phyloP scores from a whole-genome alignment of 306 rosid species.

The Vicia faba region DNA sequence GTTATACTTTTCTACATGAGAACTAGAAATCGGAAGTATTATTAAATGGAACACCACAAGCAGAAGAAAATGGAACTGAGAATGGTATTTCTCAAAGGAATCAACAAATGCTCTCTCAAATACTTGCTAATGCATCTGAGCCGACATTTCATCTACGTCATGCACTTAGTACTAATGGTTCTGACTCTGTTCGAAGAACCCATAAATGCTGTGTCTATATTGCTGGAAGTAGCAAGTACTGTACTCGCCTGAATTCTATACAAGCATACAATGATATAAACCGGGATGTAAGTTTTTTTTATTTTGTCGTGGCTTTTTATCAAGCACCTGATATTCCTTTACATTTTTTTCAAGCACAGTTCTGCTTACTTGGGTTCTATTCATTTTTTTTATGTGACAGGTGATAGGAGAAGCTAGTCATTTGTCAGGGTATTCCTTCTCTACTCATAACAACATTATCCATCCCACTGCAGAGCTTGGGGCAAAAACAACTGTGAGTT shows the following conservation, averaged over 20 bases:
- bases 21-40: constrained; percentile 76
- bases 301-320: constrained; percentile 28
- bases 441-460: constrained; percentile 81
- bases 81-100: constrained; percentile 65
- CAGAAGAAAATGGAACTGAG: constrained; percentile 77
- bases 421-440: constrained; percentile 90
- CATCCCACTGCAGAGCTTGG: constrained; percentile 90
- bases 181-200: constrained; percentile 52
- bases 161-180: constrained; percentile 52
- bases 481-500: constrained; percentile 86
- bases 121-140: constrained; percentile 77
- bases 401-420: constrained; percentile 84
- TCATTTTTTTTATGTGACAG: constrained; percentile 49
- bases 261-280: constrained; percentile 90
- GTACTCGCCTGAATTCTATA: constrained; percentile 82
- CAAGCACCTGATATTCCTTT: constrained; percentile 26
- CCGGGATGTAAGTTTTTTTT: constrained; percentile 76
- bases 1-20: constrained; percentile 46
- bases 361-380: constrained; percentile 27
- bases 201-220: constrained; percentile 97
- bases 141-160: constrained; percentile 69
- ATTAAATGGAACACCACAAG: constrained; percentile 59
- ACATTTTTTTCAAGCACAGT: constrained; percentile 9
- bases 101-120: constrained; percentile 62
- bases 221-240: constrained; percentile 75